Percentiles rank a stretch among this genome's conserved stretches.
phyloP scores from a whole-genome alignment of 2,329 filamentous ascomycete species.

The Cercospora sp. region DNA sequence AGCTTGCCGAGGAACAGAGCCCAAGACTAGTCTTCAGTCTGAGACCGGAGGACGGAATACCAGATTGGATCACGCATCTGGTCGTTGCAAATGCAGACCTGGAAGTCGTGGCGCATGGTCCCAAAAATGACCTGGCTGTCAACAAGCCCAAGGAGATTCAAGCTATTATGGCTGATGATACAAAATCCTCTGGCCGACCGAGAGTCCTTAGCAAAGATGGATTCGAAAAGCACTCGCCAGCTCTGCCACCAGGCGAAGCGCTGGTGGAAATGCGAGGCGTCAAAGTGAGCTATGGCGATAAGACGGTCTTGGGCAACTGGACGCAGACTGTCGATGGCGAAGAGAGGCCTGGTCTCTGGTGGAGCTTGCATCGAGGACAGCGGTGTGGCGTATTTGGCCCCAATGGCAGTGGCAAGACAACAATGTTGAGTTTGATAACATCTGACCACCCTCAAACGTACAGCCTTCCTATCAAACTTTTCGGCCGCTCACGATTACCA shows the following conservation, averaged over 20 bases:
- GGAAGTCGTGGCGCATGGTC: constrained; percentile 64
- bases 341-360: constrained; percentile 63
- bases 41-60: constrained; percentile 81
- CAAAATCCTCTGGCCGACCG: background rate
- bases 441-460: constrained; percentile 97
- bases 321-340: constrained; percentile 56
- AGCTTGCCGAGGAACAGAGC: constrained; percentile 63
- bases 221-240: constrained; percentile 27
- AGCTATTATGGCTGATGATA: background rate
- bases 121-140: constrained; percentile 51
- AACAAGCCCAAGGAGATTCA: background rate
- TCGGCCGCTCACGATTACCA: constrained; percentile 78
- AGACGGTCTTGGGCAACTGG: constrained; percentile 80
- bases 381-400: constrained; percentile 91
- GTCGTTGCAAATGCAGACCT: constrained; percentile 69
- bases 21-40: constrained; percentile 76
- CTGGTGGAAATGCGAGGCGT: constrained; percentile 87
- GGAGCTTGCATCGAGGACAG: constrained; percentile 79
- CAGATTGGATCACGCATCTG: constrained; percentile 86
- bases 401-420: constrained; percentile 94
- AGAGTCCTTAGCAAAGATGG: constrained; percentile 35
- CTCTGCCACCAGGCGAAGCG: constrained; percentile 58
- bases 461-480: constrained; percentile 80
- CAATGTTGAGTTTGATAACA: constrained; percentile 84
- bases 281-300: constrained; percentile 74